Base-by-base conservation (phyloP, 768 basidiomycete genomes). In the Peribolospora kevripleyi region DNA sequence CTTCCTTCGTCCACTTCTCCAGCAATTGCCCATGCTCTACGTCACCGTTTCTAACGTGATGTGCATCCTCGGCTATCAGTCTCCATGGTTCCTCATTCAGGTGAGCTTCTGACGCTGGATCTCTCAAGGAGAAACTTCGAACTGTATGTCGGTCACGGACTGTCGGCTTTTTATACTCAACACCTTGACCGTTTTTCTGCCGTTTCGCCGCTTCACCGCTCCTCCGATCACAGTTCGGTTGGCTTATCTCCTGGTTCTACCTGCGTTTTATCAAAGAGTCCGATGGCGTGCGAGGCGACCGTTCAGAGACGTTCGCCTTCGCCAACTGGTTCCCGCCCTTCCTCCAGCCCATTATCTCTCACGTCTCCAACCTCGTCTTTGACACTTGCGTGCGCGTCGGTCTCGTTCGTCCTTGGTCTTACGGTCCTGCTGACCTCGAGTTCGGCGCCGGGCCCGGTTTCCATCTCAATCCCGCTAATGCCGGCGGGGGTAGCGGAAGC, bases 291-390 rank as follows among this genome's bases (percentile, higher is more conserved):
- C 82, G 91, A 62, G 93, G 93, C 14, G 93, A 98, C 66, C 73
- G 88, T 59, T 86, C 83, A 68, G 93, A 98, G 66, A 95, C 91
- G 5, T 98, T 98, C 64, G 80, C 87, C 39, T 78, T 98, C 62
- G 73, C 86, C 13, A 80, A 80, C 56, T 98, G 90, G 87, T 98
- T 98, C 75, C 93, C 93, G 58, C 87, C 90, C 11, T 78, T 90
- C 65, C 68, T 87, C 60, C 84, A 93, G 91, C 95, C 60, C 67
- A 83, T 75, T 14, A 71, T 95, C 54, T 74, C 76, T 36, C 59
- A 74, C 42, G 71, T 81, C 25, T 79, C 79, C 38, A 82, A 80
- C 64, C 68, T 74, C 13, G 78, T 82, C 6, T 76, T 82, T 65
- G 74, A 70, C 46, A 63, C 81, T 46, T 68, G 67, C 48, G 67